Evolutionary conservation across 2,329 filamentous ascomycete genomes (phyloP).

Genomic region (Epichloe typhina): DNA sequence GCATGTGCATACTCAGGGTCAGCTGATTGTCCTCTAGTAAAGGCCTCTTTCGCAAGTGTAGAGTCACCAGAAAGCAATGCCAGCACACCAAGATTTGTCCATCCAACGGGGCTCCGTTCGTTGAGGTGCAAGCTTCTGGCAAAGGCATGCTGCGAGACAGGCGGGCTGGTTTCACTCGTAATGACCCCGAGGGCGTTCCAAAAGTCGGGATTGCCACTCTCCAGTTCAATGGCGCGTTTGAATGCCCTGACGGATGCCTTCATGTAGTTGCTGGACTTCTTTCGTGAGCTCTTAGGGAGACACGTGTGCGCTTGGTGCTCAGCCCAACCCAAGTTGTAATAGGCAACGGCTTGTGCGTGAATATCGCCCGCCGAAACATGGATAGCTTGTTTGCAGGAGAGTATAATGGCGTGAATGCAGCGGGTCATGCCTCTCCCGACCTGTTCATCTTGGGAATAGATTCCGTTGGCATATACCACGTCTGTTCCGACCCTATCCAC

Average conservation of each 20-base stretch:
- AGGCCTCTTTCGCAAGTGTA: conserved; percentile 78
- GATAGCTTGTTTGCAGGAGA: conserved; percentile 81
- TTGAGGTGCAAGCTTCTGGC: conserved; percentile 87
- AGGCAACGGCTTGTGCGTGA: conserved; percentile 87
- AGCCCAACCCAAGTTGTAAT: conserved; percentile 94
- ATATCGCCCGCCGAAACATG: conserved; percentile 57
- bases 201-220: conserved; percentile 87
- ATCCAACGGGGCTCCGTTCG: conserved; percentile 69
- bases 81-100: conserved; percentile 83
- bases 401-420: conserved; percentile 57
- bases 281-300: conserved; percentile 37
- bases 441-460: conserved; percentile 33
- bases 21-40: conserved; percentile 80
- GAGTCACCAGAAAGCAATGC: conserved; percentile 75
- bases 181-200: conserved; percentile 94
- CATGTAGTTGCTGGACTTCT: conserved; percentile 54
- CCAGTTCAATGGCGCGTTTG: conserved; percentile 89
- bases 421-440: conserved; percentile 38
- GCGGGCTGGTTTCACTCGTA: conserved; percentile 72
- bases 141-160: conserved; percentile 86
- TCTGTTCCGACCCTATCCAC: conserved; percentile 49
- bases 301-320: conserved; percentile 71
- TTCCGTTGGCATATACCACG: conserved; percentile 30
- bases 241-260: conserved; percentile 80
- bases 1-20: conserved; percentile 89